These are phyloP conservation scores for Ogataea pignaliae DNA, from an alignment of 805 yeast genomes.

Conservation along the genomic window DNA sequence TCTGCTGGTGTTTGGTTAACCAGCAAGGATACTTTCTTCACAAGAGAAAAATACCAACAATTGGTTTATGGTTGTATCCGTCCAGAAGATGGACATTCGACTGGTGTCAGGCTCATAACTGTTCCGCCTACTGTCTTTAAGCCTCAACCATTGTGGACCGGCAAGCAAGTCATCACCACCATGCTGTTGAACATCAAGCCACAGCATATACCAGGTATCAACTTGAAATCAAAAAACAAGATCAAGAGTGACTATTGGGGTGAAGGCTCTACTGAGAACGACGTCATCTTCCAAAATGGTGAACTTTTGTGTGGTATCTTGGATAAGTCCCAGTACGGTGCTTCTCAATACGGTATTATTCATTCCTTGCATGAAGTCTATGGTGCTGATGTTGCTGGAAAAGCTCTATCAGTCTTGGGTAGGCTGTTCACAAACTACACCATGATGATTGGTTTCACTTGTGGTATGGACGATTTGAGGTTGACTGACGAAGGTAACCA, in stretches of 20 bases:
- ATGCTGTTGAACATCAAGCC: constrained; percentile 86
- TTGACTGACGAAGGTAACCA: constrained; percentile 86
- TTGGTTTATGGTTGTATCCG: constrained; percentile 89
- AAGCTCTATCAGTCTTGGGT: constrained; percentile 86
- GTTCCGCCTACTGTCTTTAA: constrained; percentile 86
- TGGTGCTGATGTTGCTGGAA: constrained; percentile 88
- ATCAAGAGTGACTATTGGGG: constrained; percentile 96
- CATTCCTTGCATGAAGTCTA: constrained; percentile 95
- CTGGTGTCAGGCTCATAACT: constrained; percentile 60
- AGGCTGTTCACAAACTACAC: constrained; percentile 91
- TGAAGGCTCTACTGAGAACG: constrained; percentile 73
- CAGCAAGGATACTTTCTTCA: constrained; percentile 84
- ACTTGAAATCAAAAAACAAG: constrained; percentile 78
- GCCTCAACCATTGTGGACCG: constrained; percentile 94
- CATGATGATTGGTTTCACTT: constrained; percentile 89
- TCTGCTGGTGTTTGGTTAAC: constrained; percentile 99
- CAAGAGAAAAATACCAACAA: constrained; percentile 90
- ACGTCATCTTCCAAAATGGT: constrained; percentile 82
- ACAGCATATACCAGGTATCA: constrained; percentile 82
- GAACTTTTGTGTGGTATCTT: constrained; percentile 86
- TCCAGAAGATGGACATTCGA: constrained; percentile 96
- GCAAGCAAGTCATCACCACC: constrained; percentile 95
- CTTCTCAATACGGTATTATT: constrained; percentile 93
- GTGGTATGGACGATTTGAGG: constrained; percentile 99
- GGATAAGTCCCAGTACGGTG: constrained; percentile 98